Base-by-base conservation (phyloP, 2,329 filamentous ascomycete genomes). In the Fusarium secorum region DNA sequence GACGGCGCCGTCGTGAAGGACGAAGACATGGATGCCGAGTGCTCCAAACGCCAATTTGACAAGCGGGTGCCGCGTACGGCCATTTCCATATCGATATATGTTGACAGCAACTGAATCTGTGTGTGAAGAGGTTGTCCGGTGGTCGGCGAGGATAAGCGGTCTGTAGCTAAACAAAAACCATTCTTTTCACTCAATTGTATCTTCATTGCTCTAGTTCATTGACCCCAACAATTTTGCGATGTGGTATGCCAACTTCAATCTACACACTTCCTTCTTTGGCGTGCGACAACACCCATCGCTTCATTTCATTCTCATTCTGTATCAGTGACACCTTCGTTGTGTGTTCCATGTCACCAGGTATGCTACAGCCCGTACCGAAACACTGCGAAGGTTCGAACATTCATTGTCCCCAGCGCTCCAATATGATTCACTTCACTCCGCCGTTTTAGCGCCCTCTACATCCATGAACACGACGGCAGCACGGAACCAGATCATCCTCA, bases 311-410 rank as follows among this genome's bases (percentile, higher is more conserved):
- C 13, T 15, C 20, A 30, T 22, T 22, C 1, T 14, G 3, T 7
- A 11, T 17, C 9, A n/a, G 9, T 5, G 20, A 11, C 14, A 17
- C 18, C 20, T 30, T 18, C 2, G 3, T 8, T n/a, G 5, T 30
- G 0, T 15, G 17, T 30, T 3, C 2, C 7, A 4, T 46, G 0
- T 1, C 6, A 30, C 3, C 14, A 13, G 28, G 20, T 22, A 3
- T 6, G 6, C 17, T 5, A 8, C 26, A 11, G 9, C 26, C 18
- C 6, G 2, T 11, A 4, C 44, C 3, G 7, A 22, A 30, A 17
- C 9, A 15, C 32, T 17, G 6, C 14, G 6, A 22, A 2, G 20
- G 9, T 3, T 46, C 26, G 22, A 8, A 32, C 3, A 1, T 48
- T 20, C 2, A 32, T 20, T 30, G 10, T 48, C 14, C 10, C 6